Conservation (phyloP, 768 basidiomycete species). For the Crassisporium funariophilum region DNA sequence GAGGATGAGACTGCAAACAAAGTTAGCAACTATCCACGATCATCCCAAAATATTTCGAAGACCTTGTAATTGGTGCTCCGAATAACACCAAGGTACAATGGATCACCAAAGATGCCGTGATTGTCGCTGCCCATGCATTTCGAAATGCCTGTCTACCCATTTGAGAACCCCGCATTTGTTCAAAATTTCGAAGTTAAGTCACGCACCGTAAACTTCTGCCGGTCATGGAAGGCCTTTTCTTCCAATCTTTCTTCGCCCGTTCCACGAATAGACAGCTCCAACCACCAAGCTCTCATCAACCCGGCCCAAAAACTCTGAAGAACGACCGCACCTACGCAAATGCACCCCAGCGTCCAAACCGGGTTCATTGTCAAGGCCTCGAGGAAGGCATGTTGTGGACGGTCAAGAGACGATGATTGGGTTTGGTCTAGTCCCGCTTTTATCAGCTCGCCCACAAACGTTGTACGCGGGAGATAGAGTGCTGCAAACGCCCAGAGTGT, state of each 20-base stretch:
- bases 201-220: slow-evolving; percentile 42
- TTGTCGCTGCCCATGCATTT: slow-evolving; percentile 55
- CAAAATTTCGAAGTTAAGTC: background rate
- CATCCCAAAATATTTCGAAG: slow-evolving; percentile 19
- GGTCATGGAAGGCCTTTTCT: slow-evolving; percentile 42
- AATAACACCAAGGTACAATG: slow-evolving; percentile 61
- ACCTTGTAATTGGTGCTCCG: slow-evolving; percentile 74
- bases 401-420: slow-evolving; percentile 48
- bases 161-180: slow-evolving; percentile 9
- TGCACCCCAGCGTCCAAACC: slow-evolving; percentile 55
- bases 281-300: slow-evolving; percentile 63
- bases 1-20: slow-evolving; percentile 22
- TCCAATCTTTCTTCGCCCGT: slow-evolving; percentile 43
- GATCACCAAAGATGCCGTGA: slow-evolving; percentile 47
- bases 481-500: slow-evolving; percentile 66
- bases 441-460: slow-evolving; percentile 43
- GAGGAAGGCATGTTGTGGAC: slow-evolving; percentile 73
- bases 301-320: slow-evolving; percentile 75
- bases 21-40: slow-evolving; percentile 12
- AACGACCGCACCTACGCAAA: slow-evolving; percentile 53
- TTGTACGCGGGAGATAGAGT: slow-evolving; percentile 70
- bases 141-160: slow-evolving; percentile 45
- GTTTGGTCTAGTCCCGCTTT: slow-evolving; percentile 30
- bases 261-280: slow-evolving; percentile 41
- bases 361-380: slow-evolving; percentile 66